Evolutionary conservation across 2,329 filamentous ascomycete genomes (phyloP).

Genomic region (Paraphoma sp.): DNA sequence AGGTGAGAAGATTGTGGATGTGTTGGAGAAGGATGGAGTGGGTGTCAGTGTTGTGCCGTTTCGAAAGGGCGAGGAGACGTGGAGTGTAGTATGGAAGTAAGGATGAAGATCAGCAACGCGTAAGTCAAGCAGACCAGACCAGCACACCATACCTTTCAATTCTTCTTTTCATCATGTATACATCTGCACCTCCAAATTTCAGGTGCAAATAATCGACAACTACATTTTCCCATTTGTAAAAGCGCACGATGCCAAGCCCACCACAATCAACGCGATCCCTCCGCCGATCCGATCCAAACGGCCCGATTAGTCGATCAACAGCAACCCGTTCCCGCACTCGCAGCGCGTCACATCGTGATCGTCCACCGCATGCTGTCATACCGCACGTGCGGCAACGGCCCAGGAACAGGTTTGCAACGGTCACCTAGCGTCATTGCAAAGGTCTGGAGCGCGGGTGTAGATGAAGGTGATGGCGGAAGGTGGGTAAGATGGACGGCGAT

Average conservation of each 20-base stretch:
- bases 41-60: slow-evolving; percentile 70
- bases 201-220: too few relatives aligned
- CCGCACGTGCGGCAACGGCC: not conserved
- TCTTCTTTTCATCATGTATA: too few relatives aligned
- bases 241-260: not conserved
- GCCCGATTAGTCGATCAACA: not conserved
- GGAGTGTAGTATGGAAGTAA: slow-evolving; percentile 55
- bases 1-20: slow-evolving; percentile 61
- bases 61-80: slow-evolving; percentile 66
- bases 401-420: not conserved
- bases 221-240: not conserved
- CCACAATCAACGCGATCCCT: too few relatives aligned
- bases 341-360: not conserved
- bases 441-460: too few relatives aligned
- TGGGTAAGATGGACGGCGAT: not conserved
- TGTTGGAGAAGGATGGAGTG: slow-evolving; percentile 60
- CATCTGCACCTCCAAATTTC: too few relatives aligned
- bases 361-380: not conserved
- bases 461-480: too few relatives aligned
- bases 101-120: not conserved
- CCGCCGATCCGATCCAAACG: not conserved
- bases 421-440: not conserved
- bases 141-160: not conserved
- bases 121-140: not conserved
- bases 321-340: not conserved